Percentiles rank a stretch among this genome's conserved stretches.
These are phyloP conservation scores for Penicillium sp. DNA, from an alignment of 2,329 filamentous ascomycete genomes.

Conservation along the genomic window DNA sequence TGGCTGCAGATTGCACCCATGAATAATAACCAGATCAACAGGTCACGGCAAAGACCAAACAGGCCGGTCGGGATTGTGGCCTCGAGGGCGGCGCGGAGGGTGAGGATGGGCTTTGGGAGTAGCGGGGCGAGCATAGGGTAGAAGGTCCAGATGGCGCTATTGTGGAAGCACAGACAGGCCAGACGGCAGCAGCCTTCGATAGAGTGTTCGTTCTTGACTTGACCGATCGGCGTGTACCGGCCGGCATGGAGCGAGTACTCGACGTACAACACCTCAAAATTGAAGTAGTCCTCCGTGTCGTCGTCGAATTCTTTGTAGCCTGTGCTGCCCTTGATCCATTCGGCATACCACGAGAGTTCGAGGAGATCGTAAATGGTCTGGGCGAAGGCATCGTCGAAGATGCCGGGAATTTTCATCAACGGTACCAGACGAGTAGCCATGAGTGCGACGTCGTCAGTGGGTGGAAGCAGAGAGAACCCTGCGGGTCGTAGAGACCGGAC, in stretches of 20 bases:
- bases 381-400: conserved; percentile 33
- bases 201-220: conserved; percentile 35
- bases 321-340: conserved; percentile 35
- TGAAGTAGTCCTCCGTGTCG: conserved; percentile 41
- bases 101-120: conserved; percentile 35
- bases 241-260: conserved; percentile 39
- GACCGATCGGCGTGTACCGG: conserved; percentile 36
- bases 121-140: conserved; percentile 37
- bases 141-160: conserved; percentile 41
- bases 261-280: conserved; percentile 40
- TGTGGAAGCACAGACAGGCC: conserved; percentile 40
- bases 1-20: conserved; percentile 35
- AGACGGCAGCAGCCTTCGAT: conserved; percentile 41
- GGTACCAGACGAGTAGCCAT: conserved; percentile 36
- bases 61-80: conserved; percentile 32
- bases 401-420: conserved; percentile 34
- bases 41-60: conserved; percentile 33
- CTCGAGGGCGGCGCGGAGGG: conserved; percentile 34
- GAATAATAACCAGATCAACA: conserved; percentile 40
- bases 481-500: conserved; percentile 35
- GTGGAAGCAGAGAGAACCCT: conserved; percentile 30
- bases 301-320: conserved; percentile 33
- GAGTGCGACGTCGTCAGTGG: conserved; percentile 29
- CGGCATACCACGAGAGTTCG: conserved; percentile 38
- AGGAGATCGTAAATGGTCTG: conserved; percentile 36